These are phyloP conservation scores for Zea luxurians DNA, from an alignment of 176 grass and related monocot species.

Conservation along the genomic window DNA sequence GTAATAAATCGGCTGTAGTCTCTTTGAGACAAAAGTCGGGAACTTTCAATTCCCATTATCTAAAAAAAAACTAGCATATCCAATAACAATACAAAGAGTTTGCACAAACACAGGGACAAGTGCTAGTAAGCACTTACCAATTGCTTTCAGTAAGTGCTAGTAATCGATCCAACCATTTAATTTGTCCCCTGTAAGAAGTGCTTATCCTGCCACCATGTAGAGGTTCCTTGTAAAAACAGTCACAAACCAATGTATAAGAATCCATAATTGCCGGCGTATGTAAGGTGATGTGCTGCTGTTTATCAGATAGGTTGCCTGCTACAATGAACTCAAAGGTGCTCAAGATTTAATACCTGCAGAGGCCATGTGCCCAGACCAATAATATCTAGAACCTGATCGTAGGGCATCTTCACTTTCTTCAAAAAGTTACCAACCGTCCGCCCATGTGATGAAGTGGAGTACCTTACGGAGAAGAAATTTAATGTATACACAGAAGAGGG, in stretches of 20 bases:
- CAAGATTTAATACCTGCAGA: slow-evolving; percentile 54
- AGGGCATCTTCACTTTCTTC: slow-evolving; percentile 70
- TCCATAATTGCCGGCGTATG: background rate
- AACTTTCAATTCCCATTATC: too few relatives aligned
- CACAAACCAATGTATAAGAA: background rate
- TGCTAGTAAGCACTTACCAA: slow-evolving; percentile 43
- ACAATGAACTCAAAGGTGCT: background rate
- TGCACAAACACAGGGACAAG: background rate
- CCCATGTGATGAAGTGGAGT: slow-evolving; percentile 58
- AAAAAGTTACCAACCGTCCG: slow-evolving; percentile 55
- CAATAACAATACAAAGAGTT: background rate
- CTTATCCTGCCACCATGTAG: slow-evolving; percentile 37
- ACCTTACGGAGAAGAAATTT: slow-evolving; percentile 46
- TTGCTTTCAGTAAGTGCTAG: slow-evolving; percentile 21
- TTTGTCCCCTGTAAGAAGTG: slow-evolving; percentile 38
- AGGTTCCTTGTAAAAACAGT: slow-evolving; percentile 43
- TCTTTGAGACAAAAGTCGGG: too few relatives aligned
- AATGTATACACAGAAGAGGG: background rate
- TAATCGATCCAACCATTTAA: slow-evolving; percentile 47
- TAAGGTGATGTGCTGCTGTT: slow-evolving; percentile 13
- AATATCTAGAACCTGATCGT: slow-evolving; percentile 58
- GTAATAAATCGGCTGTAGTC: too few relatives aligned
- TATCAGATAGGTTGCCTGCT: background rate
- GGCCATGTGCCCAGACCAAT: slow-evolving; percentile 64
- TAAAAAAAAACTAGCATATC: background rate